Percentiles rank a stretch among this genome's conserved stretches.
phyloP scores from a whole-genome alignment of 805 yeast species.

The Debaryomyces prosopidis region DNA sequence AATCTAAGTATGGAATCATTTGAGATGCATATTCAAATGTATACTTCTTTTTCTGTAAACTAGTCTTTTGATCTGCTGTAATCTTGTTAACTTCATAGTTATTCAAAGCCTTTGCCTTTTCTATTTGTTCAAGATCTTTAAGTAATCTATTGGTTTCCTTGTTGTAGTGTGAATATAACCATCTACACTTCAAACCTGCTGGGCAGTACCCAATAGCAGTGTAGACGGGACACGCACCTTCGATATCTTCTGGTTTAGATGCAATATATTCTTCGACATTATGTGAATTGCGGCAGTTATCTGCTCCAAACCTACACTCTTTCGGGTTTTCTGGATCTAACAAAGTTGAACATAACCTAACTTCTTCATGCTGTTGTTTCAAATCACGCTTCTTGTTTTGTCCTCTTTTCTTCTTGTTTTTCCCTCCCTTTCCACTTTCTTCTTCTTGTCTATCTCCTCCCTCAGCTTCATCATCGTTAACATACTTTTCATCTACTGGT shows the following conservation, averaged over 20 bases:
- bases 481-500: constrained; percentile 27
- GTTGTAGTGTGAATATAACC: constrained; percentile 73
- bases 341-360: constrained; percentile 64
- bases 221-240: constrained; percentile 83
- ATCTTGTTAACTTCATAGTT: constrained; percentile 69
- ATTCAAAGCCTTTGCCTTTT: constrained; percentile 22
- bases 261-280: constrained; percentile 64
- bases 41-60: constrained; percentile 62
- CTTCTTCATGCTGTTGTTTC: constrained; percentile 62
- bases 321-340: constrained; percentile 52
- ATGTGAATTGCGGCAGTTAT: constrained; percentile 75
- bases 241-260: constrained; percentile 69
- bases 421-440: constrained; percentile 35
- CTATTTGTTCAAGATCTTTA: constrained; percentile 44
- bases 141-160: constrained; percentile 45
- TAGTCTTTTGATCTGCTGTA: constrained; percentile 42
- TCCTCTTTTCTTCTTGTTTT: constrained; percentile 58
- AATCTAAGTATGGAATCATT: constrained; percentile 64
- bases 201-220: constrained; percentile 86
- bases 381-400: constrained; percentile 84
- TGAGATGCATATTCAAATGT: constrained; percentile 57
- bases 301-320: constrained; percentile 66
- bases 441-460: constrained; percentile 38
- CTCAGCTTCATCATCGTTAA: constrained; percentile 46
- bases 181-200: constrained; percentile 88